Percentiles rank a stretch among this genome's conserved stretches.
These are phyloP conservation scores for Dactylonectria macrodidyma DNA, from an alignment of 2,329 filamentous ascomycete species.

Conservation along the genomic window DNA sequence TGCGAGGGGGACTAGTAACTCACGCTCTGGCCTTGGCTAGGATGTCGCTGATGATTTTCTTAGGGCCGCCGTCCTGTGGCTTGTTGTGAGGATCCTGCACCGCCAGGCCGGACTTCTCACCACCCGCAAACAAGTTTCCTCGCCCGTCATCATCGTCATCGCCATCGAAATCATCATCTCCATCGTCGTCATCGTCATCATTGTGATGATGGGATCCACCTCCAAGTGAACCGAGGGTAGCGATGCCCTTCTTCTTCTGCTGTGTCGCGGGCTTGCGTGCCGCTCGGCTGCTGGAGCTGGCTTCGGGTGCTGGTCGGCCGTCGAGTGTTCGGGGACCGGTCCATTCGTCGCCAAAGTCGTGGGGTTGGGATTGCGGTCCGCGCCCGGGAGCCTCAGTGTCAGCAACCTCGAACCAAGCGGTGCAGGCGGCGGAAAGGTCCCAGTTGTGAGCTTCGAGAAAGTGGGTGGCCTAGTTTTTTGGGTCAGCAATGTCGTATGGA, in stretches of 20 bases:
- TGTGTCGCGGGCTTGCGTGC: constrained; percentile 57
- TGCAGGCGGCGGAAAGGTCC: constrained; percentile 75
- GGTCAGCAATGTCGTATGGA: constrained; percentile 20
- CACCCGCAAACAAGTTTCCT: constrained; percentile 84
- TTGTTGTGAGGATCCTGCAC: constrained; percentile 71
- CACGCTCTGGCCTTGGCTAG: constrained; percentile 75
- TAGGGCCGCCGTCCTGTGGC: constrained; percentile 61
- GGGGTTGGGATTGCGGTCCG: constrained; percentile 29
- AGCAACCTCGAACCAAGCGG: constrained; percentile 70
- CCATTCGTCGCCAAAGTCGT: constrained; percentile 58
- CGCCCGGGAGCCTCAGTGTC: constrained; percentile 63
- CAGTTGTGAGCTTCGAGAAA: constrained; percentile 77
- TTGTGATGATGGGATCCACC: constrained; percentile 64
- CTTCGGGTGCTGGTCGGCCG: constrained; percentile 69
- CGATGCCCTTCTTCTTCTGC: constrained; percentile 72
- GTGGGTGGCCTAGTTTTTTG: constrained; percentile 70
- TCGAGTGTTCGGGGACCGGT: constrained; percentile 75
- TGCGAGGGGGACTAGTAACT: constrained; percentile 39
- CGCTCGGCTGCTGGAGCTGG: constrained; percentile 49
- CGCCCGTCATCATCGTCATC: constrained; percentile 71
- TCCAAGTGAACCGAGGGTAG: constrained; percentile 71
- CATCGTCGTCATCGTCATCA: constrained; percentile 72
- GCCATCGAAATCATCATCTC: constrained; percentile 63
- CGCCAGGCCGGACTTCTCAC: constrained; percentile 84
- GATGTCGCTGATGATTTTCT: constrained; percentile 74